Evolutionary conservation across 1,139 yeast genomes (phyloP).

Genomic region (Candida buenavistaensis): DNA sequence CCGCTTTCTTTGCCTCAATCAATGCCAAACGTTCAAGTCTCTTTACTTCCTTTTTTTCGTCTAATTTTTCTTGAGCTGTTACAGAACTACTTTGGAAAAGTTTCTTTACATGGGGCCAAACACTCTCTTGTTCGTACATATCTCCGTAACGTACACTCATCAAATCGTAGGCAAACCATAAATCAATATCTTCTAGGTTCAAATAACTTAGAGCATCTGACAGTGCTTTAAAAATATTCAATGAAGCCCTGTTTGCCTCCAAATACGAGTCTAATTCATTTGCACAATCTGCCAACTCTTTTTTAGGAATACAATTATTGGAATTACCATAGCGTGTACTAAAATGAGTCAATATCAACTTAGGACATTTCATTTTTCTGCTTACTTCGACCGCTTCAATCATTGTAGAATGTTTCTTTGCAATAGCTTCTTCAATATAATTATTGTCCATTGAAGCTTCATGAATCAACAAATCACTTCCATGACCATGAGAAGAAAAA

Average conservation of each 20-base stretch:
- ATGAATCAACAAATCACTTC: slow-evolving; percentile 81
- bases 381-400: slow-evolving; percentile 81
- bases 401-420: slow-evolving; percentile 87
- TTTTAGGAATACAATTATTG: slow-evolving; percentile 42
- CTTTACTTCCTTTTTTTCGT: slow-evolving; percentile 38
- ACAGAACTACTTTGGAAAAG: slow-evolving; percentile 9
- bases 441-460: slow-evolving; percentile 91
- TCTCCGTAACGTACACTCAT: slow-evolving; percentile 30
- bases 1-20: slow-evolving; percentile 11
- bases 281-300: slow-evolving; percentile 24
- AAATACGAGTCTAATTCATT: slow-evolving; percentile 28
- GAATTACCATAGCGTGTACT: slow-evolving; percentile 83
- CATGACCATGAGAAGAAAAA: slow-evolving; percentile 61
- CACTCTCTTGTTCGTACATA: slow-evolving; percentile 13
- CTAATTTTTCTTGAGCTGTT: slow-evolving; percentile 21
- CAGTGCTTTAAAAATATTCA: slow-evolving; percentile 28
- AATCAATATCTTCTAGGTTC: slow-evolving; percentile 27
- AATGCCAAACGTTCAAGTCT: slow-evolving; percentile 29
- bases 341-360: slow-evolving; percentile 83
- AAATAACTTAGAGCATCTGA: slow-evolving; percentile 8
- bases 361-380: slow-evolving; percentile 67
- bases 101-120: slow-evolving; percentile 11
- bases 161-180: slow-evolving; percentile 45
- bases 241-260: slow-evolving; percentile 18
- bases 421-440: slow-evolving; percentile 74